Evolutionary conservation across 768 basidiomycete genomes (phyloP).

Genomic region (Pulveroboletus sp.): DNA sequence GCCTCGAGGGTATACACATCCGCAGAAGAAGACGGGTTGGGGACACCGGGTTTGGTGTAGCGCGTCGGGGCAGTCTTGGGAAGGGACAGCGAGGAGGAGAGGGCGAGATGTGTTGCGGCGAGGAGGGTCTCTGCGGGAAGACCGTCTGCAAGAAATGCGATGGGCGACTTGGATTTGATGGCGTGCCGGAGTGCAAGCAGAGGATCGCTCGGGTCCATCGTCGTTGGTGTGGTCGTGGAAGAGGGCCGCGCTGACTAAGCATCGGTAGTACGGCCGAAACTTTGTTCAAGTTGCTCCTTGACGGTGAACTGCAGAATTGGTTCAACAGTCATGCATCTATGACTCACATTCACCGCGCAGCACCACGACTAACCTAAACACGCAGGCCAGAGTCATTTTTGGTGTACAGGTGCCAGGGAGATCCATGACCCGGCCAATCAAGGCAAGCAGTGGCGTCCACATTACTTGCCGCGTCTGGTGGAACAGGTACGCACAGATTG

Average conservation of each 20-base stretch:
- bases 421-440: no score
- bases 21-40: slow-evolving; percentile 20
- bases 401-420: no score
- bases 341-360: no score
- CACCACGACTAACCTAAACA: no score
- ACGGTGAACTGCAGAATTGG: no score
- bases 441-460: no score
- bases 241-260: neutral
- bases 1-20: slow-evolving; percentile 81
- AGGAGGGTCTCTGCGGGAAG: slow-evolving; percentile 47
- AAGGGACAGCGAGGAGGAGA: slow-evolving; percentile 51
- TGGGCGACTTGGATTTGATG: slow-evolving; percentile 51
- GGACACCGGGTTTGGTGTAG: slow-evolving; percentile 62
- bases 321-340: no score
- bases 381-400: no score
- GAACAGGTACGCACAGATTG: no score
- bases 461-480: no score
- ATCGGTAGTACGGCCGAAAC: no score
- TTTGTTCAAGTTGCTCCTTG: no score
- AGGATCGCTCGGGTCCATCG: slow-evolving; percentile 37
- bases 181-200: slow-evolving; percentile 59
- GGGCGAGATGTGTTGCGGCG: slow-evolving; percentile 62
- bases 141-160: slow-evolving; percentile 42
- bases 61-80: slow-evolving; percentile 77
- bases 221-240: neutral